Conservation (phyloP, 106 monocot species). For the Dactylorhiza incarnata region DNA sequence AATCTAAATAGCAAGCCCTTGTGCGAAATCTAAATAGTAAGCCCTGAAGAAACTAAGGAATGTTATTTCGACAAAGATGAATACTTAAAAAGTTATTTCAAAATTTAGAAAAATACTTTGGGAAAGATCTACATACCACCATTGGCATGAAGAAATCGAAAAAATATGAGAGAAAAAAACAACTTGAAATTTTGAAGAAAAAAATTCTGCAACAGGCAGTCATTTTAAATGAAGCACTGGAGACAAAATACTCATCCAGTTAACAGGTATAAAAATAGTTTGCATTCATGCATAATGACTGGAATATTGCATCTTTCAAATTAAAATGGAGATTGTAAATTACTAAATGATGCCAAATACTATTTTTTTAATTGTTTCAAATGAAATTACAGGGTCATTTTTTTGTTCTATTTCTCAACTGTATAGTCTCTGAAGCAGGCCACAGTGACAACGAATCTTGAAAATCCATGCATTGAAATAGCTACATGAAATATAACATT, state of each 20-base stretch:
- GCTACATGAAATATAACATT: neutral
- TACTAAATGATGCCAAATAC: neutral
- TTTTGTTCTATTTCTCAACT: neutral
- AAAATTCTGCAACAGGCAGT: neutral
- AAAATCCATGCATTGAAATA: neutral
- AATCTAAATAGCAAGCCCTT: neutral
- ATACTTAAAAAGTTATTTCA: neutral
- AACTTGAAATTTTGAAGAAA: neutral
- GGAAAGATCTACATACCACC: neutral
- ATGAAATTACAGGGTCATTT: neutral
- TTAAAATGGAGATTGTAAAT: neutral
- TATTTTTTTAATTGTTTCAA: neutral
- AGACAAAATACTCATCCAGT: neutral
- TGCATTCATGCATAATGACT: neutral
- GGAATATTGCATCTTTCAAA: neutral
- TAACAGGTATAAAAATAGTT: neutral
- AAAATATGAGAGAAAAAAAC: neutral
- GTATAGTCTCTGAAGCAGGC: neutral
- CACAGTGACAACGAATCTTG: neutral
- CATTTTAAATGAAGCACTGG: neutral
- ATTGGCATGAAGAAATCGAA: neutral
- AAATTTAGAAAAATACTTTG: neutral
- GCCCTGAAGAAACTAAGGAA: no score
- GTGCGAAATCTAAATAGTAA: no score
- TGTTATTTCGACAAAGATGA: no score